Conservation (phyloP, 139 green algal genomes). For the Volvox africanus region DNA sequence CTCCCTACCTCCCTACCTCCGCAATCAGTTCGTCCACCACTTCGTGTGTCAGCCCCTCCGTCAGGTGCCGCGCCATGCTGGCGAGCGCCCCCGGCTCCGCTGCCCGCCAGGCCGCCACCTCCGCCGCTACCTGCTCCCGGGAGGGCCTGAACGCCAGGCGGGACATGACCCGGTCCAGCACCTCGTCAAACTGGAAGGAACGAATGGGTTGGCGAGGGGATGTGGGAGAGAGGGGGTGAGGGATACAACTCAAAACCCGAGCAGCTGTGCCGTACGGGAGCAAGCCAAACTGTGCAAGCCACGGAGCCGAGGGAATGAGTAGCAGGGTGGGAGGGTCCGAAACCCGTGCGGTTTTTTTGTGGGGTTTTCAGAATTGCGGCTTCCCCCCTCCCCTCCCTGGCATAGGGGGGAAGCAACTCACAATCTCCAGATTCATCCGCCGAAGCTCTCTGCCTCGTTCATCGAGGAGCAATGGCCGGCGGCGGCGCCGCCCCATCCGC, state of each 20-base stretch:
- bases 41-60: slow-evolving; percentile 60
- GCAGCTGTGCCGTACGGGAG: no score
- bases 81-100: slow-evolving; percentile 40
- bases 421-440: background rate
- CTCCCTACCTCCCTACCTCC: slow-evolving; percentile 37
- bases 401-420: background rate
- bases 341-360: no score
- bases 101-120: slow-evolving; percentile 62
- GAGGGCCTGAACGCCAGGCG: slow-evolving; percentile 52
- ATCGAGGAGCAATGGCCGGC: background rate
- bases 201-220: no score
- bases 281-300: no score
- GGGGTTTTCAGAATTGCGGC: no score
- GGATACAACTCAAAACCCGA: no score
- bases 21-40: slow-evolving; percentile 66
- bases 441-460: background rate
- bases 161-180: slow-evolving; percentile 42
- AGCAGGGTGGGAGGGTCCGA: no score
- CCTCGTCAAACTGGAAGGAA: slow-evolving; percentile 23
- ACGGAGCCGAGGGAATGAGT: no score
- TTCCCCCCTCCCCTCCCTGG: no score
- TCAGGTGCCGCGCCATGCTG: slow-evolving; percentile 57
- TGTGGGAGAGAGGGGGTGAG: no score
- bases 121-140: slow-evolving; percentile 42
- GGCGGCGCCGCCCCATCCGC: no score